Conservation (phyloP, 306 rosid genomes). For the Cucumis melo region DNA sequence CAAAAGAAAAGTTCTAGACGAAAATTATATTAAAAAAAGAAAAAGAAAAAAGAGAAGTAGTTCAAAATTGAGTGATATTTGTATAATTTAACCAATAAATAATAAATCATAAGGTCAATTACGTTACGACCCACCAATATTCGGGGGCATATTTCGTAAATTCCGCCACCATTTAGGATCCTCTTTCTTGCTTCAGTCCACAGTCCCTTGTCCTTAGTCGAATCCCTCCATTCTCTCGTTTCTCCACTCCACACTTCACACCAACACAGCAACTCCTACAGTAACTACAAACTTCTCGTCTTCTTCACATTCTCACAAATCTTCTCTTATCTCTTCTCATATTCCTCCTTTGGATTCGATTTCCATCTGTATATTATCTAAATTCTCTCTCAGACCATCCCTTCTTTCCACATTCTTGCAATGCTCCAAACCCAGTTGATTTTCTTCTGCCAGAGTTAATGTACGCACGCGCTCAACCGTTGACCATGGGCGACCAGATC, state of each 20-base stretch:
- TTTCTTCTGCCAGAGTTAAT: constrained; percentile 24
- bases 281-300: not conserved
- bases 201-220: not conserved
- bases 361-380: not conserved
- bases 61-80: no score
- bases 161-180: constrained; percentile 4
- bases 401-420: constrained; percentile 17
- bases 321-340: not conserved
- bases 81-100: no score
- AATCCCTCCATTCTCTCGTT: not conserved
- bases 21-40: no score
- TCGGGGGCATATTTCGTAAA: constrained; percentile 14
- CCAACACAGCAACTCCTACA: not conserved
- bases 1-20: no score
- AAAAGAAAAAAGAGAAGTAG: no score
- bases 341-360: not conserved
- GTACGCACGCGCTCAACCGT: constrained; percentile 47
- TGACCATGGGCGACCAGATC: constrained; percentile 50
- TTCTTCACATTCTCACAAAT: not conserved
- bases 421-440: constrained; percentile 30
- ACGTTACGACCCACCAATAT: not conserved
- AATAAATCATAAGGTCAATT: no score
- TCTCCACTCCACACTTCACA: not conserved
- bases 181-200: not conserved
- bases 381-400: not conserved